Conservation (phyloP, 208 protist species). For the Leishmania arabica region DNA sequence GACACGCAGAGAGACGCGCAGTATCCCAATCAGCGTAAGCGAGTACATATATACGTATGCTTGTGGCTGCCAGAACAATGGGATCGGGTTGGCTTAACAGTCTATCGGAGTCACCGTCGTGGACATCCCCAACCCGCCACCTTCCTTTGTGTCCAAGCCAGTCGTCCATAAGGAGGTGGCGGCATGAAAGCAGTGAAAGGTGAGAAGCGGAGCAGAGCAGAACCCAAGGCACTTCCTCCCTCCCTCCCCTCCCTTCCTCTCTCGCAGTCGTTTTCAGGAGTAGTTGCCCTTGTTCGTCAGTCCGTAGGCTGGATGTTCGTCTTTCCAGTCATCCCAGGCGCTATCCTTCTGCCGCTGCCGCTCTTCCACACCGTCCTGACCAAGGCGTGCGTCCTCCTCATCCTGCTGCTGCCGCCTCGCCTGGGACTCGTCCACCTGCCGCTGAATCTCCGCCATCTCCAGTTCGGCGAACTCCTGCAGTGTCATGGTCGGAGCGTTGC, state of each 20-base stretch:
- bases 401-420: constrained; percentile 40
- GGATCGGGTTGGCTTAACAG: neutral
- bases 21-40: neutral
- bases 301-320: constrained; percentile 80
- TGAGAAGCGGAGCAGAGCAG: neutral
- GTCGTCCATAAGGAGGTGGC: neutral
- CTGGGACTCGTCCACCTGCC: constrained; percentile 63
- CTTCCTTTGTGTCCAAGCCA: neutral
- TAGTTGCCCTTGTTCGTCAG: constrained; percentile 86
- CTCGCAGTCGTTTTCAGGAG: constrained; percentile 34
- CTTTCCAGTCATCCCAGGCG: constrained; percentile 82
- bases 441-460: constrained; percentile 83
- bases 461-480: constrained; percentile 84
- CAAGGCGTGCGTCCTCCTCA: constrained; percentile 82
- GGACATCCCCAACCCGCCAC: neutral
- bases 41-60: constrained; percentile 5
- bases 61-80: neutral
- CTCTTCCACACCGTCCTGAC: constrained; percentile 85
- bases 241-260: neutral
- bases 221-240: neutral
- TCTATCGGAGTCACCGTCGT: neutral
- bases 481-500: constrained; percentile 85
- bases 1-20: neutral
- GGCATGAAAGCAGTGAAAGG: neutral
- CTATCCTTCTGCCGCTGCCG: constrained; percentile 81